Evolutionary conservation across 106 monocot species (phyloP).

Genomic region (Agapanthus africanus): DNA sequence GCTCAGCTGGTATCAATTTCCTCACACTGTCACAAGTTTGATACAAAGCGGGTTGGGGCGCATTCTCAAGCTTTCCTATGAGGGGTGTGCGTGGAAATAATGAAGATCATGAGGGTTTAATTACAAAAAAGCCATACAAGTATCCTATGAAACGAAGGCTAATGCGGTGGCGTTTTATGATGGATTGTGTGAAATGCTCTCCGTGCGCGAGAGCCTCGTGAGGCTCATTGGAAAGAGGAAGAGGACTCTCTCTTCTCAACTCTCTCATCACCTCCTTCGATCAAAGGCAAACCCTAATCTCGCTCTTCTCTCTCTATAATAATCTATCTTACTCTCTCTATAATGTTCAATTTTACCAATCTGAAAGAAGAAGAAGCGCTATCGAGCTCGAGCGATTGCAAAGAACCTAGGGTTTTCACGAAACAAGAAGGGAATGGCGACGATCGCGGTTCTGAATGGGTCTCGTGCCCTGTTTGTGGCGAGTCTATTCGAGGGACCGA

Average conservation of each 20-base stretch:
- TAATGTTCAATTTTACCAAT: neutral
- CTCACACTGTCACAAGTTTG: too few relatives aligned
- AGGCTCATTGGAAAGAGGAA: constrained; percentile 85
- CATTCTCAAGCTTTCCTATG: too few relatives aligned
- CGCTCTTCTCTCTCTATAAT: neutral
- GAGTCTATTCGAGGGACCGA: constrained; percentile 41
- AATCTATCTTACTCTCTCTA: too few relatives aligned
- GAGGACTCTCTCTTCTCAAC: constrained; percentile 31
- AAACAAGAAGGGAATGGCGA: neutral
- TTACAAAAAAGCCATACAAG: too few relatives aligned
- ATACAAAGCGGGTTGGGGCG: too few relatives aligned
- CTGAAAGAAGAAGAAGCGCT: neutral
- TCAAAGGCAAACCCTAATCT: neutral
- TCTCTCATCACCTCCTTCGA: constrained; percentile 5
- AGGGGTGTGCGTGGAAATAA: too few relatives aligned
- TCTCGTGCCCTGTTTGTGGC: constrained; percentile 67
- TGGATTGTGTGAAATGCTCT: too few relatives aligned
- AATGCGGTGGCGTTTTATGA: too few relatives aligned
- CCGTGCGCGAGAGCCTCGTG: constrained; percentile 59
- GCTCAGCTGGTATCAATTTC: too few relatives aligned
- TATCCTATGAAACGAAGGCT: too few relatives aligned
- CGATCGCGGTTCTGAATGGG: constrained; percentile 20
- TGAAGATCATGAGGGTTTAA: too few relatives aligned
- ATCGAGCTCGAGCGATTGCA: neutral
- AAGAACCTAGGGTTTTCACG: neutral